phyloP scores from a whole-genome alignment of 2,329 filamentous ascomycete genomes.

The Fusarium vanettenii region DNA sequence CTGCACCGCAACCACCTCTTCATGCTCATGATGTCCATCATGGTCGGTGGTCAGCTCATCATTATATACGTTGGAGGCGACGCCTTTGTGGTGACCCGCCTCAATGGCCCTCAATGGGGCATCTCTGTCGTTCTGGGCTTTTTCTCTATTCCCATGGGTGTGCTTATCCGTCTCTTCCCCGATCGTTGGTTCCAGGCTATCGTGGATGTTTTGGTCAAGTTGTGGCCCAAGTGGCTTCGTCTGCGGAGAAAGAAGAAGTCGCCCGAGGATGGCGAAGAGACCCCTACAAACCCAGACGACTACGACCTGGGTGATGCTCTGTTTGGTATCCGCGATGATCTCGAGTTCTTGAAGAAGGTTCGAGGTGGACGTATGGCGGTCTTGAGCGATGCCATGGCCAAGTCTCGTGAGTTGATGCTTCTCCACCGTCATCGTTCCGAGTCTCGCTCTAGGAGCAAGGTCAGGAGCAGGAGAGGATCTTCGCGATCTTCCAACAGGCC shows the following conservation, averaged over 20 bases:
- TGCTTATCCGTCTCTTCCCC: conserved; percentile 79
- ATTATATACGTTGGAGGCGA: conserved; percentile 56
- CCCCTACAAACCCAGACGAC: conserved; percentile 27
- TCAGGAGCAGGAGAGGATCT: conserved; percentile 30
- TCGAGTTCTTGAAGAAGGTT: conserved; percentile 31
- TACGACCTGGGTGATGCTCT: conserved; percentile 34
- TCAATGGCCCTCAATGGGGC: conserved; percentile 81
- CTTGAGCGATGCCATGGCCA: conserved; percentile 34
- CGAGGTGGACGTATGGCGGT: conserved; percentile 33
- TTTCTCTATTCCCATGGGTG: conserved; percentile 79
- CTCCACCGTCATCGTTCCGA: conserved; percentile 32
- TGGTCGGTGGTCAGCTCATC: conserved; percentile 41
- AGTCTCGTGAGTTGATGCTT: conserved; percentile 30
- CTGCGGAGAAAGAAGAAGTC: conserved; percentile 32
- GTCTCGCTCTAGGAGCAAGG: conserved; percentile 30
- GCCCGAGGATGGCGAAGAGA: conserved; percentile 19
- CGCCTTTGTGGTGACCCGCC: conserved; percentile 73
- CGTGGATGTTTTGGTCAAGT: conserved; percentile 13
- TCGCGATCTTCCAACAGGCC: conserved; percentile 34
- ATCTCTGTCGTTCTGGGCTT: conserved; percentile 82
- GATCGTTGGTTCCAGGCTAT: conserved; percentile 61
- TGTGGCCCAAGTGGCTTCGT: conserved; percentile 33
- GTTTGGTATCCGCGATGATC: conserved; percentile 31
- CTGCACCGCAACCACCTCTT: conserved; percentile 44
- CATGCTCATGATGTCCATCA: conserved; percentile 46